Percentiles rank a stretch among this genome's conserved stretches.
These are phyloP conservation scores for Psophocarpus tetragonolobus DNA, from an alignment of 306 rosid species.

Conservation along the genomic window DNA sequence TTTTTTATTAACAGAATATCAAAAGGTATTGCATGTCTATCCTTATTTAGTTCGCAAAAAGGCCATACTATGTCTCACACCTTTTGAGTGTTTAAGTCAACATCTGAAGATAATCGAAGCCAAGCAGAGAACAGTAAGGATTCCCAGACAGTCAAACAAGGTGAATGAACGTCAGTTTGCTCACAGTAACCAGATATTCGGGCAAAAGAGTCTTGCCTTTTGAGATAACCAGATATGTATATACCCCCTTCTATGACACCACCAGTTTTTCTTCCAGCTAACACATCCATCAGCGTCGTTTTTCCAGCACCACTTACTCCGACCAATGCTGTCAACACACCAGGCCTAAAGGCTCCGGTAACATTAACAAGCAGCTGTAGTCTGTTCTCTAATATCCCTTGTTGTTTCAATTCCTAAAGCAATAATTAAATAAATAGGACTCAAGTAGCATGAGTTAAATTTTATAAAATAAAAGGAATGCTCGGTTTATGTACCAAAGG, in stretches of 20 bases:
- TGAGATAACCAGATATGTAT: conserved; percentile 84
- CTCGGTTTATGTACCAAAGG: conserved; percentile 70
- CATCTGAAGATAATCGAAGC: conserved; percentile 90
- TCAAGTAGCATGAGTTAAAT: conserved; percentile 28
- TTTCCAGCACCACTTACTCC: conserved; percentile 99
- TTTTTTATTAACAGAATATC: neutral
- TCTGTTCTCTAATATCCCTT: conserved; percentile 83
- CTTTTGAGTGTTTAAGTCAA: conserved; percentile 76
- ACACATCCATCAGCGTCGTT: conserved; percentile 97
- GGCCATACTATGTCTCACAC: conserved; percentile 31
- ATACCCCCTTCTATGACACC: conserved; percentile 80
- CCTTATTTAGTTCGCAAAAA: conserved; percentile 23
- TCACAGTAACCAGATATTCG: conserved; percentile 99
- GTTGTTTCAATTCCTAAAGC: conserved; percentile 88
- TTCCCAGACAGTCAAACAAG: conserved; percentile 88
- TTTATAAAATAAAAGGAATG: neutral
- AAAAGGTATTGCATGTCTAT: conserved; percentile 9
- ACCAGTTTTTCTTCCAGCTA: conserved; percentile 96
- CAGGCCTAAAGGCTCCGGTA: conserved; percentile 91
- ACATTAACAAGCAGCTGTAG: conserved; percentile 79
- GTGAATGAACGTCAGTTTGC: conserved; percentile 94
- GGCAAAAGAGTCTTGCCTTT: conserved; percentile 90
- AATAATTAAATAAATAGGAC: conserved; percentile 45
- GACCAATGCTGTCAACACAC: conserved; percentile 91
- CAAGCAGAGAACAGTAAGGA: conserved; percentile 91